Conservation (phyloP, 305 asterid species). For the Striga hermonthica region DNA sequence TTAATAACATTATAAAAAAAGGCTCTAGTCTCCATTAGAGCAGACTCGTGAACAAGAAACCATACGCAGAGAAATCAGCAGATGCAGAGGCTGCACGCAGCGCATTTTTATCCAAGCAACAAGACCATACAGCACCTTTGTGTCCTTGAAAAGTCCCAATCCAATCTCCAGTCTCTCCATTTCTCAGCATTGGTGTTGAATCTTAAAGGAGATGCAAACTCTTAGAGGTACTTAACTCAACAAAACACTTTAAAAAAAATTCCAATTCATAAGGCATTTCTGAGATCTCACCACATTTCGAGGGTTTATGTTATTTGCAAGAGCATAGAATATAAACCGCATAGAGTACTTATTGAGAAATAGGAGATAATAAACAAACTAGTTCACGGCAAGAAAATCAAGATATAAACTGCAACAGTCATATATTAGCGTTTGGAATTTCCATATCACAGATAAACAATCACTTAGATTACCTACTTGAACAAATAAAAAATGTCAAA, state of each 20-base stretch:
- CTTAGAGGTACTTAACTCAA: too few relatives aligned
- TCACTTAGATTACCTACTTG: too few relatives aligned
- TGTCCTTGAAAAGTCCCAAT: slow-evolving; percentile 97
- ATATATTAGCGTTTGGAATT: neutral
- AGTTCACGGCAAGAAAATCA: too few relatives aligned
- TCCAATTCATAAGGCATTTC: too few relatives aligned
- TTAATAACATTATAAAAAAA: slow-evolving; percentile 22
- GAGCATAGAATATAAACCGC: neutral
- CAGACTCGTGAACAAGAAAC: neutral
- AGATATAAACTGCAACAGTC: neutral
- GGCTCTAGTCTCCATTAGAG: slow-evolving; percentile 12
- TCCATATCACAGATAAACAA: neutral
- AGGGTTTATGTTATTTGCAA: neutral
- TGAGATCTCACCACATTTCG: neutral
- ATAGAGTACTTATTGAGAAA: neutral
- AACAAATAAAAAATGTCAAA: too few relatives aligned
- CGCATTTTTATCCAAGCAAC: slow-evolving; percentile 84
- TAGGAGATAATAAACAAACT: neutral
- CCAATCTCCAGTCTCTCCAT: slow-evolving; percentile 99
- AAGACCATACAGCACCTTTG: slow-evolving; percentile 98
- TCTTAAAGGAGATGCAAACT: slow-evolving; percentile 38
- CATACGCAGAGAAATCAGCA: slow-evolving; percentile 90
- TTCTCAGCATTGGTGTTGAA: slow-evolving; percentile 91
- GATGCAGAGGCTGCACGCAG: slow-evolving; percentile 93
- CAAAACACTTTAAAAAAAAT: too few relatives aligned